Base-by-base conservation (phyloP, 371 early-diverging fungal genomes). In the Catenaria anguillulae region DNA sequence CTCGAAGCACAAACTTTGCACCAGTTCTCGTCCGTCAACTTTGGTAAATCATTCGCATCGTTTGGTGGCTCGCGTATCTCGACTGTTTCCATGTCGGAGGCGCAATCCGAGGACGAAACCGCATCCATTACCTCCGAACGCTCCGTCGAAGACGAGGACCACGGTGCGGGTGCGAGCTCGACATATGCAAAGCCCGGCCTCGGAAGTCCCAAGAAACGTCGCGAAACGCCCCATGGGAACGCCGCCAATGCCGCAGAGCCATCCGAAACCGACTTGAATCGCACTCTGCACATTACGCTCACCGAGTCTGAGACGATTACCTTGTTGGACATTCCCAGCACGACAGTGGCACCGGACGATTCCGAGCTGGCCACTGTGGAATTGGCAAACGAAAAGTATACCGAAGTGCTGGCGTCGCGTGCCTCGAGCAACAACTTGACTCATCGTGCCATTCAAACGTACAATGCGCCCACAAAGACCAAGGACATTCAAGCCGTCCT, bases 401-500 rank as follows among this genome's bases (percentile, higher is more conserved):
- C 68, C 43, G 71, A 75, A 67, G 75, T 75, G 60, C 52, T 65
- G 4, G 56, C 60, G 2, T 55, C 62, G 23, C 55, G 69, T 34
- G 62, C 64, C 5, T 74, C 67, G 64, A 72, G 70, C 61, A 75
- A 76, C 60, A 77, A 77, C 62, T 76, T 67, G 60, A 69, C 70
- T 2, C 68, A 70, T 19, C 59, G 70, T 2, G 66, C 67, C 13
- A 71, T 69, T 68, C 78, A 77, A 58, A 77, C 78, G 40, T 68
- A 73, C 67, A 67, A 68, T 56, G 37, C 64, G 12, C 63, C 73
- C 23, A 50, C 61, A n/a, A 77, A 77, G 55, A 70, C 48, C 60
- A 77, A 77, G 64, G 78, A 77, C 15, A 68, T 76, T 17, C 78
- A 77, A 62, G 78, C 71, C 6, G 60, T 68, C 17, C 68, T 66